phyloP scores from a whole-genome alignment of 2,329 filamentous ascomycete species.

The Penicillium sp. region DNA sequence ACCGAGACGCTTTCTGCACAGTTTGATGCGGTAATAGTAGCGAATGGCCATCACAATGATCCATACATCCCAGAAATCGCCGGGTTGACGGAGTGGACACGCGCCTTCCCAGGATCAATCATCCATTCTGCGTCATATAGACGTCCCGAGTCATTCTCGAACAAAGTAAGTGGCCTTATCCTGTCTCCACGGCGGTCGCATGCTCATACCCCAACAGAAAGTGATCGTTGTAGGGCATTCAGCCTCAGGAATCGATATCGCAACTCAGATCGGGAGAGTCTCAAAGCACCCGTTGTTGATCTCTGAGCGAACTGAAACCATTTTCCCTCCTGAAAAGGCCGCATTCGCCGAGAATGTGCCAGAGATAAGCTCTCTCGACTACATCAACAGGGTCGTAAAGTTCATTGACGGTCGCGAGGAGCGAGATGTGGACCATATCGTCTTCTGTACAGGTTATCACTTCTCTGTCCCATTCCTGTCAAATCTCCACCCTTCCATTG shows the following conservation, averaged over 20 bases:
- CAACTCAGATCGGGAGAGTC: constrained; percentile 6
- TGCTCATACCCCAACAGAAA: constrained; percentile 5
- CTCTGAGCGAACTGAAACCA: constrained; percentile 8
- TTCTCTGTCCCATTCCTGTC: constrained; percentile 11
- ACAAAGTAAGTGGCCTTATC: constrained; percentile 1
- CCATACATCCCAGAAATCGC: constrained; percentile 6
- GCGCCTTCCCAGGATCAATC: constrained; percentile 3
- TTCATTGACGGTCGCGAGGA: constrained; percentile 8
- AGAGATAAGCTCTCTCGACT: constrained; percentile 2
- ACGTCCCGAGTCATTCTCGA: constrained; percentile 2
- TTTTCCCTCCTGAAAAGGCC: constrained; percentile 1
- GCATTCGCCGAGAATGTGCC: neutral
- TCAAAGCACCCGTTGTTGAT: constrained; percentile 11
- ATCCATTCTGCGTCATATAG: constrained; percentile 11
- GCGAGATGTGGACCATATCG: constrained; percentile 2
- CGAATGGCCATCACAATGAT: constrained; percentile 14
- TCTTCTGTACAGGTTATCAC: constrained; percentile 14
- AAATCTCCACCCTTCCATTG: constrained; percentile 1
- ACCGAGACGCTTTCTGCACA: neutral
- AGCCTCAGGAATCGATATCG: constrained; percentile 15
- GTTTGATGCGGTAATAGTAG: constrained; percentile 12
- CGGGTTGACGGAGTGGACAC: constrained; percentile 6
- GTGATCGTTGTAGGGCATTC: constrained; percentile 15
- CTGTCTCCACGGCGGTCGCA: neutral
- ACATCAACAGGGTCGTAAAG: neutral